A percentile compares a stretch with the other conserved stretches of the same genome.
Evolutionary conservation across 2,329 filamentous ascomycete genomes (phyloP).

Genomic region (Triangularia setosa): DNA sequence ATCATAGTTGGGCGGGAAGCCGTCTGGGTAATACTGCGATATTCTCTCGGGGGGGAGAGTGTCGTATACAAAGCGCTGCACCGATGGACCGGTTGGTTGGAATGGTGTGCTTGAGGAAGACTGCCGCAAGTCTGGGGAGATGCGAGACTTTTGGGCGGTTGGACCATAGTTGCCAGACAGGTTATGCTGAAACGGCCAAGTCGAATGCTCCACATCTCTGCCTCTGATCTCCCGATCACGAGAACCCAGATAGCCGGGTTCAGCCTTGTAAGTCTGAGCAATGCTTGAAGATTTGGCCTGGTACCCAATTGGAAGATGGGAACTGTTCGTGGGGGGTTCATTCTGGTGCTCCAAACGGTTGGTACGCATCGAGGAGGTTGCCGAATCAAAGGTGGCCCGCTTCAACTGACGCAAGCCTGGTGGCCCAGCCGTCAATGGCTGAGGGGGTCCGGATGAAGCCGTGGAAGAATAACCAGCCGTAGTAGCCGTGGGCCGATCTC

Average conservation of each 20-base stretch:
- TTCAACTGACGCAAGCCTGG: conserved; percentile 50
- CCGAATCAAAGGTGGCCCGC: not conserved
- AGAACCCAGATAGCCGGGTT: not conserved
- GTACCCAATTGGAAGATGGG: not conserved
- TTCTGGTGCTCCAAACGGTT: conserved; percentile 21
- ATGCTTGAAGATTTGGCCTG: not conserved
- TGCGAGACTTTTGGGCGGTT: not conserved
- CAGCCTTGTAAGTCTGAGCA: not conserved
- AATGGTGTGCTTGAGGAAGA: not conserved
- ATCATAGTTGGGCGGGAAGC: conserved; percentile 32
- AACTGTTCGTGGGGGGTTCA: not conserved
- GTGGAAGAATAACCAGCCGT: conserved; percentile 11
- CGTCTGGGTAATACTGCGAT: conserved; percentile 30
- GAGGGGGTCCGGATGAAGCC: conserved; percentile 40
- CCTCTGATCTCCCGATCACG: not conserved
- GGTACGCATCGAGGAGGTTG: conserved; percentile 17
- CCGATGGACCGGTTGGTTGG: not conserved
- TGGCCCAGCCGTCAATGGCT: conserved; percentile 51
- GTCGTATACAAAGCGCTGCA: conserved; percentile 24
- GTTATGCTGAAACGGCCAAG: not conserved
- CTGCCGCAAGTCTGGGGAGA: not conserved
- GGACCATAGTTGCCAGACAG: not conserved
- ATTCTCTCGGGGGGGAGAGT: conserved; percentile 30
- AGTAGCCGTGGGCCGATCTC: not conserved
- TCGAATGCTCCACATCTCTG: not conserved